Evolutionary conservation across 371 early-diverging fungal species (phyloP), one percentile per base, ranked within the genome.

Genomic region (Syncephalastrum sp.): DNA sequence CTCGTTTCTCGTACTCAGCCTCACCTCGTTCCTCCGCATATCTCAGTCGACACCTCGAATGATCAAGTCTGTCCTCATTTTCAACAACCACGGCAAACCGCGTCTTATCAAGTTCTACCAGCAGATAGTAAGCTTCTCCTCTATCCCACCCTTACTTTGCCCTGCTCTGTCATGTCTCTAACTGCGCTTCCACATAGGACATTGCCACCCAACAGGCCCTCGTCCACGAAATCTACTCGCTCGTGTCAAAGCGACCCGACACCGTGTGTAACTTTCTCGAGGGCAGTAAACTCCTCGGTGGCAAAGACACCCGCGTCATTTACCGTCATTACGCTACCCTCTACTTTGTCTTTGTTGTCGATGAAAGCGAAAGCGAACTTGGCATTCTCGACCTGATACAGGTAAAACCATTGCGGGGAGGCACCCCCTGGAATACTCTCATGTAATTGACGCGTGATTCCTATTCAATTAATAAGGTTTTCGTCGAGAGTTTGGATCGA

Each of bases 301-400:
- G 92, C 8, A 77, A 86, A 59, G 93, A 93, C 66, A 90, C 94
- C 1, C 87, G 93, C 42, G 90, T 97, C 48, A 92, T 96, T 27
- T 97, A 96, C 72, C 82, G 98, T 27, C 91, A 90, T 64, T 92
- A 91, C 64, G 89, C 91, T 25, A 95, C 97, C 0, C 76, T 97
- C n/a, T 96, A 94, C 68, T 96, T 97, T 83, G 95, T 94, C 6
- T 95, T 97, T 79, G 93, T 97, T 0, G 96, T 93, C 0, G 98
- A 96, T 67, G 85, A 89, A 42, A 91, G 94, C 12, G 98, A 97
- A 70, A 92, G 93, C 59, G 96, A 96, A 61, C 84, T 97, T 16
- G 98, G 96, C 33, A 96, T 96, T 51, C 68, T 96, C 51, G 97
- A 97, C 63, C 70, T 96, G 47, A 97, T 95, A 58, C 97, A 95